These are phyloP conservation scores for Tetrahymena borealis DNA, from an alignment of 73 alveolate species.

Conservation along the genomic window DNA sequence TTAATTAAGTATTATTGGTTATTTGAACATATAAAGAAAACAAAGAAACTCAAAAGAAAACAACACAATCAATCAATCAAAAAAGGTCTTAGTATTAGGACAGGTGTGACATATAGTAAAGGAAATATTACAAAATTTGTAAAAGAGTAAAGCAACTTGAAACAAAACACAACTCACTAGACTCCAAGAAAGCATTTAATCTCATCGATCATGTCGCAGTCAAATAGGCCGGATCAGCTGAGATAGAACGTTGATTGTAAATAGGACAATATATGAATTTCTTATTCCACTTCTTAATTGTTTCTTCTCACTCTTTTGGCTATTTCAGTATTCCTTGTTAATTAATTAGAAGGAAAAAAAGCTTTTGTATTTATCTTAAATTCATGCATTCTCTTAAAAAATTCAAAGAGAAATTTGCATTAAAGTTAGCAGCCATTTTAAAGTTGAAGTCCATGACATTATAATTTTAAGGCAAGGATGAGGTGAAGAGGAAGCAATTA, in stretches of 20 bases:
- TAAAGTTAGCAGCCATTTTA: too few species aligned
- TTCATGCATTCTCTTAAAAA: neutral
- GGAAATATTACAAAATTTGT: neutral
- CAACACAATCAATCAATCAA: neutral
- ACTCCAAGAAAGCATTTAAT: neutral
- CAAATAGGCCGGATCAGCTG: neutral
- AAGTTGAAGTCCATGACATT: too few species aligned
- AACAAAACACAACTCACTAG: neutral
- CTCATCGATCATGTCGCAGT: conserved; percentile 1
- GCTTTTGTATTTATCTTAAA: neutral
- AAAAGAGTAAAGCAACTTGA: neutral
- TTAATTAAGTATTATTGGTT: neutral
- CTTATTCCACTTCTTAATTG: neutral
- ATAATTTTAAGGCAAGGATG: too few species aligned
- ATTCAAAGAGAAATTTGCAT: neutral
- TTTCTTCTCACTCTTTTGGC: neutral
- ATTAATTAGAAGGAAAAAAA: neutral
- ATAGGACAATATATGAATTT: neutral
- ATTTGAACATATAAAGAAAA: neutral
- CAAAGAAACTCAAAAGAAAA: neutral
- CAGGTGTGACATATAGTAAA: neutral
- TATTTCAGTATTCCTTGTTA: neutral
- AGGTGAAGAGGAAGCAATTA: too few species aligned
- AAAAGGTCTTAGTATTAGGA: neutral
- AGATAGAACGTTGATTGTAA: neutral